Conservation (phyloP, 2,329 filamentous ascomycete genomes). For the Penicillium psychrosexuale region DNA sequence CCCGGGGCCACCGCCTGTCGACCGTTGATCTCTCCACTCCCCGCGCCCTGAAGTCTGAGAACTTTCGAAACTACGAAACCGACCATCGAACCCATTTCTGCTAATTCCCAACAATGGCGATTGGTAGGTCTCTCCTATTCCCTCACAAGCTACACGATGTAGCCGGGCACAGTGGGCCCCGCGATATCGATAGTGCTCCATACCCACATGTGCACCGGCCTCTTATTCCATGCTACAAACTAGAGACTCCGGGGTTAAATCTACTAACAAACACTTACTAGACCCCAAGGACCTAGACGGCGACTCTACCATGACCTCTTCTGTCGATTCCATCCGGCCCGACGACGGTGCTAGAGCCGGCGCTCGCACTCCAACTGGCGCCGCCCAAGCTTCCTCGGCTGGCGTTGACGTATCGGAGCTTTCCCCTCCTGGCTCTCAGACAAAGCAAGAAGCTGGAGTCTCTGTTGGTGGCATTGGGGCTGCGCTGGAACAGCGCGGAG, state of each 20-base stretch:
- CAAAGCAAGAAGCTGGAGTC: conserved; percentile 15
- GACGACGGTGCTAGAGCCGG: conserved; percentile 38
- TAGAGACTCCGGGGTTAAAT: not conserved
- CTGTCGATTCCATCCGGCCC: conserved; percentile 37
- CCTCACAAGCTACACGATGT: not conserved
- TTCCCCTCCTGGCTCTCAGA: conserved; percentile 55
- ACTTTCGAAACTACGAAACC: not conserved
- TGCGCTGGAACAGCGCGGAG: conserved; percentile 7
- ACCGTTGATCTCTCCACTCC: conserved; percentile 18
- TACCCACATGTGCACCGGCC: conserved; percentile 1
- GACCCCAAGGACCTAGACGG: conserved; percentile 49
- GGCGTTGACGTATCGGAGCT: conserved; percentile 43
- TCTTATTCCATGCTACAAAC: not conserved
- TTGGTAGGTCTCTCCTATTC: conserved; percentile 15
- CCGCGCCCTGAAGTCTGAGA: not conserved
- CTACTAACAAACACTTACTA: conserved; percentile 4
- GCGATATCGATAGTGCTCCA: conserved; percentile 5
- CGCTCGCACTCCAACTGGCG: conserved; percentile 43
- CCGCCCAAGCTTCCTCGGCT: conserved; percentile 21
- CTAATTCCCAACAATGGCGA: conserved; percentile 20
- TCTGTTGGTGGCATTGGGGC: not conserved
- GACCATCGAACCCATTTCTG: not conserved
- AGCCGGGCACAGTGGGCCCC: conserved; percentile 2
- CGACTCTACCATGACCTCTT: conserved; percentile 57
- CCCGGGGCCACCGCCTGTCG: conserved; percentile 20